Percentiles rank a stretch among this genome's conserved stretches.
Conservation (phyloP, 371 early-diverging fungal species). For the Mortierella sp. region DNA sequence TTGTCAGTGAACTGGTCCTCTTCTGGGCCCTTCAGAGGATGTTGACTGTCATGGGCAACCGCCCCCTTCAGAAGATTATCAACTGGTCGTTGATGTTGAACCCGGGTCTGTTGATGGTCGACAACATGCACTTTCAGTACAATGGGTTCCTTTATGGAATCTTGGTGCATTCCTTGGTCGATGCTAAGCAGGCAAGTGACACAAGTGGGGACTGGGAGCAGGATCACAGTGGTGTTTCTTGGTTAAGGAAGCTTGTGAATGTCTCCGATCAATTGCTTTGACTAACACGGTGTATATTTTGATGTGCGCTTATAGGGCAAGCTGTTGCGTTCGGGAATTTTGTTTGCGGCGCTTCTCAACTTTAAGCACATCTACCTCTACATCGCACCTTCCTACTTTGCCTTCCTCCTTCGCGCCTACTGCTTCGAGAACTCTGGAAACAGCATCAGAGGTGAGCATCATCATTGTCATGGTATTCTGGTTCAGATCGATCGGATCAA, state of each 20-base stretch:
- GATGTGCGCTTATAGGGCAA: conserved; percentile 60
- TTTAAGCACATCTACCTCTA: conserved; percentile 98
- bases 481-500: not conserved
- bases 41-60: conserved; percentile 47
- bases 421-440: conserved; percentile 68
- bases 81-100: conserved; percentile 75
- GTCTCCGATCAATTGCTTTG: too few relatives aligned
- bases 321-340: conserved; percentile 76
- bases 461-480: not conserved
- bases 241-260: too few relatives aligned
- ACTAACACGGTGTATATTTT: not conserved
- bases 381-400: conserved; percentile 94
- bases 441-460: conserved; percentile 38
- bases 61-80: conserved; percentile 54
- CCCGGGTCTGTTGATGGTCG: conserved; percentile 90
- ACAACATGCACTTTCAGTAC: conserved; percentile 98
- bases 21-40: conserved; percentile 73
- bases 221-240: too few relatives aligned
- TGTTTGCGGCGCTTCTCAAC: conserved; percentile 92
- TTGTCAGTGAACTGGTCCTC: conserved; percentile 84
- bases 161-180: conserved; percentile 82
- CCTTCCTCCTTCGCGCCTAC: conserved; percentile 88
- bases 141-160: conserved; percentile 96
- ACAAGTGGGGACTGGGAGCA: not conserved
- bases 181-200: conserved; percentile 74